These are phyloP conservation scores for Geranomyces michiganensis DNA, from an alignment of 192 early-diverging fungal species.

Conservation along the genomic window DNA sequence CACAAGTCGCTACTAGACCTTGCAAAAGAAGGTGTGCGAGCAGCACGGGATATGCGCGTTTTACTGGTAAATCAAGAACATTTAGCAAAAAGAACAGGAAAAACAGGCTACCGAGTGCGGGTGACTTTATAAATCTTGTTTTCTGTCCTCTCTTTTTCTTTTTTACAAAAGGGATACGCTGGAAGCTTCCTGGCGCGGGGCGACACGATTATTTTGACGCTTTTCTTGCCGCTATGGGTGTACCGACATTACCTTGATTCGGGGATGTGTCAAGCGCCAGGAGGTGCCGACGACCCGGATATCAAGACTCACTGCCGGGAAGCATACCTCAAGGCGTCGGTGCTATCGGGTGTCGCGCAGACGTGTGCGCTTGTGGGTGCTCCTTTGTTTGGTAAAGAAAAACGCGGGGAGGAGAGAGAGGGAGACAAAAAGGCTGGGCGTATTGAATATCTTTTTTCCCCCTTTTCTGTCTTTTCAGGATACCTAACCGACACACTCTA, in stretches of 20 bases:
- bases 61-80: constrained; percentile 41
- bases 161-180: constrained; percentile 51
- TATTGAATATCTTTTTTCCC: not conserved
- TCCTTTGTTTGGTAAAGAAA: constrained; percentile 62
- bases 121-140: no score
- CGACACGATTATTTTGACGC: constrained; percentile 71
- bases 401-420: no score
- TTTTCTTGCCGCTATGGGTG: constrained; percentile 62
- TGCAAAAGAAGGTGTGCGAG: constrained; percentile 62
- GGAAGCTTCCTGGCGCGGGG: constrained; percentile 72
- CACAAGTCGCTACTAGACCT: constrained; percentile 7
- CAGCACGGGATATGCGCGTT: constrained; percentile 60
- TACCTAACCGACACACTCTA: constrained; percentile 41
- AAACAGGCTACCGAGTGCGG: not conserved
- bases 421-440: no score
- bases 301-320: constrained; percentile 42
- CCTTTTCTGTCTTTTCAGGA: constrained; percentile 12
- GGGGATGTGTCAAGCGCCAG: not conserved
- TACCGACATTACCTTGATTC: constrained; percentile 61
- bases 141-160: no score
- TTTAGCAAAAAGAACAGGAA: not conserved
- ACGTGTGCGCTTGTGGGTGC: constrained; percentile 66
- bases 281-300: constrained; percentile 34
- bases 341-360: constrained; percentile 62
- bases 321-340: constrained; percentile 48